Evolutionary conservation across 75 land plant genomes (phyloP), one percentile per base, ranked within the genome.

Genomic region (Pseudotsuga menziesii): DNA sequence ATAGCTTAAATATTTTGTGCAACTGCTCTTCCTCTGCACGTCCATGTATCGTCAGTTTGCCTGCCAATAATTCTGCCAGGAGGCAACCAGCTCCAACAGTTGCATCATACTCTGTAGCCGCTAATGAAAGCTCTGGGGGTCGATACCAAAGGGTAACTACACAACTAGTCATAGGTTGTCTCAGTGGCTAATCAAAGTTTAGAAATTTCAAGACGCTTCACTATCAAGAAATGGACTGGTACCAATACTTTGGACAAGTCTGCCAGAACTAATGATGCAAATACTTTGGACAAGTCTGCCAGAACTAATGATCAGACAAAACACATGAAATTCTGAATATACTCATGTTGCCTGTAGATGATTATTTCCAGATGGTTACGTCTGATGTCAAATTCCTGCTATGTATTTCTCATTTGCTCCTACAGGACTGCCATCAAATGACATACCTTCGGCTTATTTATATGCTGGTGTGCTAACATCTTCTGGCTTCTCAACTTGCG

Each of bases 21-120:
- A n/a, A n/a, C n/a, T n/a, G n/a, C n/a, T n/a, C n/a, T n/a, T n/a
- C 95, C 91, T 93, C 96, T 36, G 96, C 91, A 55, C 96, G 82
- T 58, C 96, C 96, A 41, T 91, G 96, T 86, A 93, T 78, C 19
- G 91, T 91, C 19, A 93, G 93, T 76, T 87, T 89, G 60, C 96
- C 91, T 56, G 85, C 85, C 58, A 93, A 79, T 55, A 93, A 75
- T 76, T 93, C 96, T 41, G 93, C 96, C 26, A 93, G 77, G 78
- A 93, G 91, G 77, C 96, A 93, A 66, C 96, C 96, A 82, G 92
- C 93, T 79, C 96, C 96, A 58, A 93, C 91, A 57, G 87, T 93
- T 61, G 82, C 90, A 60, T 91, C 90, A 86, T 93, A 93, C 60
- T 78, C 79, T 32, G 91, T 91, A 2, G 91, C 93, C 22, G 93